Percentiles rank a stretch among this genome's conserved stretches.
Conservation (phyloP, 1,284 basidiomycete genomes). For the Cystobasidium pallidum region DNA sequence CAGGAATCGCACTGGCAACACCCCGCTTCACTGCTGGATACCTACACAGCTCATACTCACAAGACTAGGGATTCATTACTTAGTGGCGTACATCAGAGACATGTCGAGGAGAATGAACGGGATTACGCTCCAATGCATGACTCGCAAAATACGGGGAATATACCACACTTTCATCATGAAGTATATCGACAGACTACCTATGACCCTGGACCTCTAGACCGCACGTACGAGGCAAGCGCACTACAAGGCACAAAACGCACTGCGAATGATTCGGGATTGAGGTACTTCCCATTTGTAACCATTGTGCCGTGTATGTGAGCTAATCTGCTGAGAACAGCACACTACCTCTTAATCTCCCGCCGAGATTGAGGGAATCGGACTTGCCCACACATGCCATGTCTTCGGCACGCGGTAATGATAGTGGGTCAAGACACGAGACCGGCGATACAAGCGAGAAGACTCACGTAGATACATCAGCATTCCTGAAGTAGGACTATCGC, state of each 20-base stretch:
- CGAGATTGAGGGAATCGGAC: constrained; percentile 12
- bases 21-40: neutral
- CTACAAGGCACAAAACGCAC: neutral
- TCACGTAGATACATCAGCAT: neutral
- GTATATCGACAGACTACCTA: neutral
- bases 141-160: neutral
- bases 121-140: neutral
- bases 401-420: constrained; percentile 4
- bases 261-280: neutral
- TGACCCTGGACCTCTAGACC: neutral
- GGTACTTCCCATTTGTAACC: neutral
- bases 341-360: neutral
- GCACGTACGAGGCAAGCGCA: neutral
- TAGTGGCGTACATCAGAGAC: neutral
- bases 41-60: neutral
- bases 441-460: neutral
- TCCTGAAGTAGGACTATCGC: neutral
- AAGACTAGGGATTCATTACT: neutral
- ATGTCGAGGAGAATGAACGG: neutral
- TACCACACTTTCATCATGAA: neutral
- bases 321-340: neutral
- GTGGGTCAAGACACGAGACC: neutral
- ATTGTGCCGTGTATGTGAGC: neutral
- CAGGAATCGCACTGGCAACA: neutral
- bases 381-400: constrained; percentile 16